Conservation (phyloP, 2,329 filamentous ascomycete species). For the Fusarium neocosmosporiellum region DNA sequence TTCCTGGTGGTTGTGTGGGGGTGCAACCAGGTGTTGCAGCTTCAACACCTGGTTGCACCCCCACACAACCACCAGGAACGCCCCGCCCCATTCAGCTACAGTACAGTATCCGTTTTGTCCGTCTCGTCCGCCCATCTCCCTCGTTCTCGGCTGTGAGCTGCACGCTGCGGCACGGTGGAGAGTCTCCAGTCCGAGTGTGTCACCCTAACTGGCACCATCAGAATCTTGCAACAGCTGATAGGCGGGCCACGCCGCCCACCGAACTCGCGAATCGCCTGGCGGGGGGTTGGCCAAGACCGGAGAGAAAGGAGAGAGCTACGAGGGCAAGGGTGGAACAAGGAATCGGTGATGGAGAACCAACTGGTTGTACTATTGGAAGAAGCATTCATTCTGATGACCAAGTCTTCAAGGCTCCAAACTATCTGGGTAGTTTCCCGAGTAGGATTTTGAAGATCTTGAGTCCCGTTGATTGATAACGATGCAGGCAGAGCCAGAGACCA, state of each 20-base stretch:
- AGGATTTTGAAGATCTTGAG: not conserved
- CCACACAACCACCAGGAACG: slow-evolving; percentile 31
- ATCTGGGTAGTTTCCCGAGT: not conserved
- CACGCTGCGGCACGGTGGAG: slow-evolving; percentile 19
- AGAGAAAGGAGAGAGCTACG: not conserved
- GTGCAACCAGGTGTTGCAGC: slow-evolving; percentile 11
- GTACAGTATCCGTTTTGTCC: not conserved
- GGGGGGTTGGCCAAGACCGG: slow-evolving; percentile 22
- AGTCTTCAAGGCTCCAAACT: not conserved
- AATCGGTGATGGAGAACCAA: not conserved
- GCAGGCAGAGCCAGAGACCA: not conserved
- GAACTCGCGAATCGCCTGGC: slow-evolving; percentile 40
- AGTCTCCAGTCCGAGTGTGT: slow-evolving; percentile 16
- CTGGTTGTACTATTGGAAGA: not conserved
- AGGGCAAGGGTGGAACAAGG: not conserved
- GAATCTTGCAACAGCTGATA: slow-evolving; percentile 29
- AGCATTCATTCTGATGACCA: not conserved
- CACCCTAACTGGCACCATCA: slow-evolving; percentile 18
- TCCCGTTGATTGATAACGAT: not conserved
- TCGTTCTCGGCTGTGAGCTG: slow-evolving; percentile 15
- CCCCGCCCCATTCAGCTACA: slow-evolving; percentile 19
- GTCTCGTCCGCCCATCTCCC: not conserved
- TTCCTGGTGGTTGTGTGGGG: too few relatives aligned
- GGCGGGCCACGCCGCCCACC: slow-evolving; percentile 26
- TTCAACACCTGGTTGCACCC: not conserved